Evolutionary conservation across 345 rosid species (phyloP).

Genomic region (Crucihimalaya himalaica): DNA sequence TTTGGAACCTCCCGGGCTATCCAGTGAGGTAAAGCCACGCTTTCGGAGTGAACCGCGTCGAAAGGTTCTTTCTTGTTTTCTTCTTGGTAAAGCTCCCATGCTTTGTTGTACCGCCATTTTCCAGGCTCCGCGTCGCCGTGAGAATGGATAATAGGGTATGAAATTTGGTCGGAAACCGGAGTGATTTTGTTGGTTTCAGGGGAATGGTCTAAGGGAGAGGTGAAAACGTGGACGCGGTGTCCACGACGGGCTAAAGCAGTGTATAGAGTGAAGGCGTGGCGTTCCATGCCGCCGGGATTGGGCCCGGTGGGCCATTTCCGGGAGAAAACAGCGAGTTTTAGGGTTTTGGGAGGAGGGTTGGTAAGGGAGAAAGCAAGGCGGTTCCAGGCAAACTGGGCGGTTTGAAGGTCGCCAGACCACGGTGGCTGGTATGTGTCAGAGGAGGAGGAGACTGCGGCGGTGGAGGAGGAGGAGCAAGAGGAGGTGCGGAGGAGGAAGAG

Average conservation of each 20-base stretch:
- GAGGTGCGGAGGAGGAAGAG: slow-evolving; percentile 75
- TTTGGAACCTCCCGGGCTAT: slow-evolving; percentile 60
- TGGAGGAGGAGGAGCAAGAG: slow-evolving; percentile 41
- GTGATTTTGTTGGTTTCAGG: slow-evolving; percentile 19
- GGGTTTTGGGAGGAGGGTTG: slow-evolving; percentile 41
- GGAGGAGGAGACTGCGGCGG: slow-evolving; percentile 19
- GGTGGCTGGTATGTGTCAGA: slow-evolving; percentile 24
- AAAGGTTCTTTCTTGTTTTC: slow-evolving; percentile 58
- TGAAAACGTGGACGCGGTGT: slow-evolving; percentile 79
- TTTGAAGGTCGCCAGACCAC: slow-evolving; percentile 80
- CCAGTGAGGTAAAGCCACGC: slow-evolving; percentile 87
- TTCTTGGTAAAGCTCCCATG: slow-evolving; percentile 78
- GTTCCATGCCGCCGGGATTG: slow-evolving; percentile 92
- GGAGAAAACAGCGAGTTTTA: slow-evolving; percentile 82
- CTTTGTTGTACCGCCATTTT: slow-evolving; percentile 72
- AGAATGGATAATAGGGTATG: slow-evolving; percentile 53
- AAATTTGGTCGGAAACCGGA: slow-evolving; percentile 14
- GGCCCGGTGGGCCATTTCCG: slow-evolving; percentile 87
- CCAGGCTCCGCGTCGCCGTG: slow-evolving; percentile 80
- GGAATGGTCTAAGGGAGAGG: slow-evolving; percentile 59
- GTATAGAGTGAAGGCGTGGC: slow-evolving; percentile 86
- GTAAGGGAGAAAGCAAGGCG: slow-evolving; percentile 49
- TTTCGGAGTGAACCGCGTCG: slow-evolving; percentile 86
- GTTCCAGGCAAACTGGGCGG: slow-evolving; percentile 71
- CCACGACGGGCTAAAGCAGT: slow-evolving; percentile 76